Evolutionary conservation across 371 early-diverging fungal species (phyloP).

Genomic region (Circinella minor): DNA sequence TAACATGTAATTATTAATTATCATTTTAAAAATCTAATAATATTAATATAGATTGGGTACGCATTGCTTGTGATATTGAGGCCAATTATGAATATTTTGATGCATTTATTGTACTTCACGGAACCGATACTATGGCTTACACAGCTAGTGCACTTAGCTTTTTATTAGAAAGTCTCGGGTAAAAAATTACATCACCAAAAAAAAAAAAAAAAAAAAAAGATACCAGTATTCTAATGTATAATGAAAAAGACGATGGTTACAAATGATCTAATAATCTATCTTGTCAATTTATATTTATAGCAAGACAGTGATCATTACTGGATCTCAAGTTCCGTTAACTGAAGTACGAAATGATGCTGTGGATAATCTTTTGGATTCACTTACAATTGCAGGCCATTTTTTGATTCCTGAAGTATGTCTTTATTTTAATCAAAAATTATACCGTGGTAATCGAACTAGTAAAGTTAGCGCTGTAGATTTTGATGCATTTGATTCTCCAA

Average conservation of each 20-base stretch:
- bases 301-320: conserved; percentile 97
- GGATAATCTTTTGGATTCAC: conserved; percentile 92
- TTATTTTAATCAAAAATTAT: conserved; percentile 94
- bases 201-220: no score
- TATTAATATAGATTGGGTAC: conserved; percentile 81
- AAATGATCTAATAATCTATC: no score
- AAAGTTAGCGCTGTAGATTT: conserved; percentile 95
- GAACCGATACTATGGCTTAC: conserved; percentile 95
- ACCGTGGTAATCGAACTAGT: conserved; percentile 93
- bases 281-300: conserved; percentile 32
- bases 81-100: conserved; percentile 91
- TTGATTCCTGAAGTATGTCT: conserved; percentile 96
- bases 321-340: conserved; percentile 94
- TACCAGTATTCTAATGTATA: no score
- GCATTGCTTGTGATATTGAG: conserved; percentile 95
- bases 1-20: neutral
- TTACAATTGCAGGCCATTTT: conserved; percentile 94
- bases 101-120: conserved; percentile 94
- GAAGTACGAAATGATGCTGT: conserved; percentile 98
- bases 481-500: conserved; percentile 97
- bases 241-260: no score
- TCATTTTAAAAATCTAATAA: neutral
- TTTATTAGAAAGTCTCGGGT: conserved; percentile 93
- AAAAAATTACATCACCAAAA: neutral
- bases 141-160: conserved; percentile 95